Conservation (phyloP, 2,329 filamentous ascomycete species). For the Aspergillus latus region DNA sequence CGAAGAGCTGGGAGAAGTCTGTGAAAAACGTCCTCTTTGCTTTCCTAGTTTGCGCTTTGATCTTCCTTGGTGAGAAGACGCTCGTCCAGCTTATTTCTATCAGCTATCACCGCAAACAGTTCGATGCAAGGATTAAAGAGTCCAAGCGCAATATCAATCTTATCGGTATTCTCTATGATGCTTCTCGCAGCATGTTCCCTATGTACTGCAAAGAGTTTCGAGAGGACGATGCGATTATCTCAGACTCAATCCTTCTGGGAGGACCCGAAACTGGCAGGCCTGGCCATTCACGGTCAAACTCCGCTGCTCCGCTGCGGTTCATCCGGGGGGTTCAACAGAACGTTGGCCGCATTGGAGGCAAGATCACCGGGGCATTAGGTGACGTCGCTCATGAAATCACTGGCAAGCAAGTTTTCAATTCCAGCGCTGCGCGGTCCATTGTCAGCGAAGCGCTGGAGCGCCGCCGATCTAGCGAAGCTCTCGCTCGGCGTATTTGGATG, state of each 20-base stretch:
- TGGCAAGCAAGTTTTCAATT: slow-evolving; percentile 92
- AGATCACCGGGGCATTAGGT: slow-evolving; percentile 88
- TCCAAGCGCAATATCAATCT: slow-evolving; percentile 85
- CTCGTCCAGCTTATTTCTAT: slow-evolving; percentile 66
- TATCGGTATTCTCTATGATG: slow-evolving; percentile 82
- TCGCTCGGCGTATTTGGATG: slow-evolving; percentile 96
- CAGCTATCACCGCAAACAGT: slow-evolving; percentile 68
- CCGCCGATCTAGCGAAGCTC: slow-evolving; percentile 78
- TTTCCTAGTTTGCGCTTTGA: slow-evolving; percentile 55
- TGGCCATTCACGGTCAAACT: slow-evolving; percentile 56
- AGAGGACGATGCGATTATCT: slow-evolving; percentile 90
- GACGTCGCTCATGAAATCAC: slow-evolving; percentile 94
- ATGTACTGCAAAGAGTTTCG: slow-evolving; percentile 88
- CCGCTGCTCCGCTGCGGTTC: slow-evolving; percentile 73
- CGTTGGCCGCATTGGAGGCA: slow-evolving; percentile 82
- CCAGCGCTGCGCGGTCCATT: slow-evolving; percentile 83
- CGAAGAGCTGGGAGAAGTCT: slow-evolving; percentile 53
- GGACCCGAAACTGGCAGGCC: slow-evolving; percentile 41
- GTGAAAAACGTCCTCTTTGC: slow-evolving; percentile 62
- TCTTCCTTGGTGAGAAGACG: slow-evolving; percentile 60
- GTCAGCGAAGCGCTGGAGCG: slow-evolving; percentile 88
- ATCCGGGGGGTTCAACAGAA: slow-evolving; percentile 71
- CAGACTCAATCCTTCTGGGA: slow-evolving; percentile 72
- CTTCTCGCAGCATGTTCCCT: slow-evolving; percentile 83
- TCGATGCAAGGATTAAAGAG: slow-evolving; percentile 72